Evolutionary conservation across 2,329 filamentous ascomycete species (phyloP).

Genomic region (Pseudocercospora fijiensis): DNA sequence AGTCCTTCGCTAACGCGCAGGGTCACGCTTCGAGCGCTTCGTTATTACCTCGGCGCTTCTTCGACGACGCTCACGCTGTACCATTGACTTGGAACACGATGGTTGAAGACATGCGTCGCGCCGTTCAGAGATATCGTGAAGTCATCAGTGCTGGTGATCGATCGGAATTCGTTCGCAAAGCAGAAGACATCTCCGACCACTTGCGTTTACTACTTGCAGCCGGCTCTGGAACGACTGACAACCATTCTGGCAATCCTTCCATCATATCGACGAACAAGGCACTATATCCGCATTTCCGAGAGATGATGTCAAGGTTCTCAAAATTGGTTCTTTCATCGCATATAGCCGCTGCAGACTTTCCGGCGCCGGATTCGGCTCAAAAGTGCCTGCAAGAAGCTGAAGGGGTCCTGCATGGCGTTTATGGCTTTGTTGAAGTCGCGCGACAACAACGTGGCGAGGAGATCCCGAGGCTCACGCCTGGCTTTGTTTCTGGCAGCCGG

Average conservation of each 20-base stretch:
- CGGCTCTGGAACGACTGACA: conserved; percentile 95
- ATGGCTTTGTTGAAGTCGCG: conserved; percentile 93
- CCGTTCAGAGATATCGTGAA: conserved; percentile 85
- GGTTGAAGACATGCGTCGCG: conserved; percentile 87
- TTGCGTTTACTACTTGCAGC: conserved; percentile 89
- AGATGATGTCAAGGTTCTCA: conserved; percentile 99
- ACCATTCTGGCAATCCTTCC: conserved; percentile 97
- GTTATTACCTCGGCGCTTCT: conserved; percentile 75
- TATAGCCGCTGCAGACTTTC: conserved; percentile 94
- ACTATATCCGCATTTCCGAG: conserved; percentile 92
- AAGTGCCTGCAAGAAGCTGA: conserved; percentile 98
- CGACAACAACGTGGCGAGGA: conserved; percentile 90
- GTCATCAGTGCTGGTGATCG: conserved; percentile 80
- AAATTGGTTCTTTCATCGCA: conserved; percentile 97
- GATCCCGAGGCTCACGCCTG: conserved; percentile 87
- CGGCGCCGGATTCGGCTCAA: conserved; percentile 85
- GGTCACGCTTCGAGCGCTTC: conserved; percentile 37
- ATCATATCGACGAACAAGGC: conserved; percentile 98
- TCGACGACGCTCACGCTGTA: conserved; percentile 79
- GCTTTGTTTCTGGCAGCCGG: conserved; percentile 83
- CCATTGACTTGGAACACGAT: conserved; percentile 86
- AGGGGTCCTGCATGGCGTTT: conserved; percentile 88
- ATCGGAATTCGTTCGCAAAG: conserved; percentile 86
- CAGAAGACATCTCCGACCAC: conserved; percentile 98
- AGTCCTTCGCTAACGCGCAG: conserved; percentile 56